phyloP scores from a whole-genome alignment of 169 alveolate genomes.

The Plasmodium knowlesi region DNA sequence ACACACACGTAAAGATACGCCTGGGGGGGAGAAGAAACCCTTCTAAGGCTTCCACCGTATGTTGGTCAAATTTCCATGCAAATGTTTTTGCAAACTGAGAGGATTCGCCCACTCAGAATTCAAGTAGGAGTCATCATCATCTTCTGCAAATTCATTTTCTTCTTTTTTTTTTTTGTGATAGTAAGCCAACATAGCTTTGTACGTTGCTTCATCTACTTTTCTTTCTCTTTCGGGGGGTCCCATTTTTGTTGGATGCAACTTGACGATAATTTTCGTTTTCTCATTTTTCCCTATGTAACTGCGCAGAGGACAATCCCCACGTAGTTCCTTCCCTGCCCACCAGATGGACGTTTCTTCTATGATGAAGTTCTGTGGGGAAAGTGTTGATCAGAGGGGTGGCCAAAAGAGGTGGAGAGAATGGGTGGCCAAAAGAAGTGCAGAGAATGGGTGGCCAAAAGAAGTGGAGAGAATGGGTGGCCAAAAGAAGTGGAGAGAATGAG shows the following conservation, averaged over 20 bases:
- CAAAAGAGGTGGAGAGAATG: too few species aligned
- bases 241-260: slow-evolving; percentile 89
- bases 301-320: slow-evolving; percentile 86
- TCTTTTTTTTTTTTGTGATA: slow-evolving; percentile 94
- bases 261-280: slow-evolving; percentile 94
- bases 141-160: slow-evolving; percentile 91
- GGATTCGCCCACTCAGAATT: slow-evolving; percentile 96
- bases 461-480: too few species aligned
- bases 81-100: slow-evolving; percentile 87
- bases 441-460: too few species aligned
- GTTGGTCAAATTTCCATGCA: slow-evolving; percentile 81
- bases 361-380: slow-evolving; percentile 80
- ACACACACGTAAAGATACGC: too few species aligned
- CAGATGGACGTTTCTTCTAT: slow-evolving; percentile 90
- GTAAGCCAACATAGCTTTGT: slow-evolving; percentile 95
- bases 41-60: slow-evolving; percentile 61
- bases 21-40: neutral
- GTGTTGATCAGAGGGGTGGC: too few species aligned
- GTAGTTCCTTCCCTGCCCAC: slow-evolving; percentile 97
- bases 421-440: too few species aligned
- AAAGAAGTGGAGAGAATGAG: too few species aligned
- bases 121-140: slow-evolving; percentile 94
- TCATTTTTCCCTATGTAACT: slow-evolving; percentile 94
- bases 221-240: slow-evolving; percentile 98
- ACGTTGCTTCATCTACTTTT: slow-evolving; percentile 94